These are phyloP conservation scores for Elongisporangium anandrum DNA, from an alignment of 352 stramenopile species.

Conservation along the genomic window DNA sequence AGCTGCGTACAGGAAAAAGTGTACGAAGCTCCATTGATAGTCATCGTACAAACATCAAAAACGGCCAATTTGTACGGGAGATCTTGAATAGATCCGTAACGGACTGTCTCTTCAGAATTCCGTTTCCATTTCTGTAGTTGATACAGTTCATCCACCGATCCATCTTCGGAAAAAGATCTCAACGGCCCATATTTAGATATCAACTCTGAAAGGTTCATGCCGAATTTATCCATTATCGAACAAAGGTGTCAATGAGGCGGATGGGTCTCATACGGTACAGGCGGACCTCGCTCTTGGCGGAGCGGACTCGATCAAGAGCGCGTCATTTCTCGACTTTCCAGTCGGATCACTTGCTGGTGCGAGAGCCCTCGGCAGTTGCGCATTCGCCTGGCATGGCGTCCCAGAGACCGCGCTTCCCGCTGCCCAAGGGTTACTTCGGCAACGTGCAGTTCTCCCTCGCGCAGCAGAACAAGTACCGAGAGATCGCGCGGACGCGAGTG, in stretches of 20 bases:
- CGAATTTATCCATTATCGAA: not conserved
- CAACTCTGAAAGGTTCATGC: not conserved
- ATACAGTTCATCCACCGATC: not conserved
- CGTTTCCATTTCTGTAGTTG: not conserved
- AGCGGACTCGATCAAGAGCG: not conserved
- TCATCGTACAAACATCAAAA: not conserved
- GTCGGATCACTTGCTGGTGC: not conserved
- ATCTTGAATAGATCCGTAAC: not conserved
- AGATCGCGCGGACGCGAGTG: constrained; percentile 19
- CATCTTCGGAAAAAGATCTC: not conserved
- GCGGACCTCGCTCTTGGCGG: too few relatives aligned
- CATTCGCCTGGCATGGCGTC: not conserved
- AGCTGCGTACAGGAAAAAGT: not conserved
- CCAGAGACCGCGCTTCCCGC: constrained; percentile 8
- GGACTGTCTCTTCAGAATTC: not conserved
- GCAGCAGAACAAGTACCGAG: constrained; percentile 24
- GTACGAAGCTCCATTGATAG: not conserved
- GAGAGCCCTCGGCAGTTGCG: not conserved
- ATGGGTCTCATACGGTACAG: not conserved
- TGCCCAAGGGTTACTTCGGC: constrained; percentile 24
- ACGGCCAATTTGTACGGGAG: not conserved
- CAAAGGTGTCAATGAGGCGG: not conserved
- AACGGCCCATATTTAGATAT: not conserved
- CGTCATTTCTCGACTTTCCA: not conserved
- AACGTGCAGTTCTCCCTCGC: constrained; percentile 15